Evolutionary conservation across 208 protist genomes (phyloP).

Genomic region (Leishmania turanica): DNA sequence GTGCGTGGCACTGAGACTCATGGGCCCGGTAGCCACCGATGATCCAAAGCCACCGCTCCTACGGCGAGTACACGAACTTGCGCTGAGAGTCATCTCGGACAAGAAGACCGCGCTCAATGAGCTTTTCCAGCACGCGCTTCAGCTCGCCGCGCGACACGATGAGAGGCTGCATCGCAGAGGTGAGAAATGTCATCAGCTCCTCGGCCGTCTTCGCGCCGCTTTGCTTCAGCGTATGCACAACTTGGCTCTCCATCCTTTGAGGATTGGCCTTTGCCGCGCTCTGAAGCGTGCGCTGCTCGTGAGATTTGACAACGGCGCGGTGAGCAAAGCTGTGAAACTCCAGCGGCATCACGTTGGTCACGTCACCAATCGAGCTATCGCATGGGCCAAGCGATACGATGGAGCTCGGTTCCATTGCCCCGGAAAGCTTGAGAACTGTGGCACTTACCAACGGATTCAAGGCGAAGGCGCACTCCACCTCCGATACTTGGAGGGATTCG

Average conservation of each 20-base stretch:
- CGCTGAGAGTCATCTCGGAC: slow-evolving; percentile 31
- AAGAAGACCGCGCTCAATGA: slow-evolving; percentile 60
- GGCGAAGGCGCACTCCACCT: slow-evolving; percentile 23
- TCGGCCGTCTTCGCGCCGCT: slow-evolving; percentile 23
- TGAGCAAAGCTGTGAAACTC: slow-evolving; percentile 23
- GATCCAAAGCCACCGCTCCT: neutral
- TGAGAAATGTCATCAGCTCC: slow-evolving; percentile 27
- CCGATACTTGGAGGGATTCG: slow-evolving; percentile 25
- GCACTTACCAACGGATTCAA: slow-evolving; percentile 30
- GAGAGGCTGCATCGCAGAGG: slow-evolving; percentile 9
- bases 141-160: slow-evolving; percentile 34
- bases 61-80: slow-evolving; percentile 38
- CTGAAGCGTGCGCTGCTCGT: slow-evolving; percentile 18
- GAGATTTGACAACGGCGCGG: slow-evolving; percentile 2
- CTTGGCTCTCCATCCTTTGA: slow-evolving; percentile 28
- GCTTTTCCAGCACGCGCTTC: slow-evolving; percentile 62
- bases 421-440: slow-evolving; percentile 16
- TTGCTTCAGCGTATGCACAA: slow-evolving; percentile 37
- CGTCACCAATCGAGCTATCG: slow-evolving; percentile 5
- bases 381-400: slow-evolving; percentile 19
- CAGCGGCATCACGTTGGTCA: slow-evolving; percentile 30
- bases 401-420: neutral
- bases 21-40: neutral
- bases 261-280: slow-evolving; percentile 18
- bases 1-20: neutral